Conservation (phyloP, 2,329 filamentous ascomycete species). For the Penicillium sp. region DNA sequence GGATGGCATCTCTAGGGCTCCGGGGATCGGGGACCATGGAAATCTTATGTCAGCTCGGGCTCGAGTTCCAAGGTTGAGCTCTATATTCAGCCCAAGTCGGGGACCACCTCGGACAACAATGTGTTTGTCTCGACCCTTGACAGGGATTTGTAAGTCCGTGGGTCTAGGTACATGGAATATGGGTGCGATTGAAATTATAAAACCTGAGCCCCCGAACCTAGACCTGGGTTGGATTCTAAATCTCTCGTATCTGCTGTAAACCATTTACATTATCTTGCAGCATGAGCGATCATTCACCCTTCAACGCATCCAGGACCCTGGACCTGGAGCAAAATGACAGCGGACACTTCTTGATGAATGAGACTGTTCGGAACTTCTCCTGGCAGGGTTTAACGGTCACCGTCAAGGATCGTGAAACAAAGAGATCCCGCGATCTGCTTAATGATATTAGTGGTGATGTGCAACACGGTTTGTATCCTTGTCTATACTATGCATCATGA, state of each 20-base stretch:
- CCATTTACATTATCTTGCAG: background rate
- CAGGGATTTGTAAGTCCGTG: background rate
- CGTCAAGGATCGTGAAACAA: constrained; percentile 68
- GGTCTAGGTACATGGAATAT: background rate
- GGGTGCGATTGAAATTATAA: constrained; percentile 6
- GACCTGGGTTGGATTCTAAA: background rate
- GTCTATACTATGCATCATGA: background rate
- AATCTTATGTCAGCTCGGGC: constrained; percentile 2
- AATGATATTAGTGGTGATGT: constrained; percentile 62
- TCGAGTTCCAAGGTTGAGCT: background rate
- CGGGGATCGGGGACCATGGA: too few species aligned
- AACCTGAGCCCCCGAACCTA: background rate
- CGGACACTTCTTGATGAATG: constrained; percentile 50
- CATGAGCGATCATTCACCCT: constrained; percentile 1
- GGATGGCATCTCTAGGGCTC: too few species aligned
- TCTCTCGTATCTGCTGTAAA: background rate
- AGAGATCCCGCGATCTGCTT: constrained; percentile 62
- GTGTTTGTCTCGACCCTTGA: background rate
- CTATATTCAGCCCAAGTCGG: constrained; percentile 2
- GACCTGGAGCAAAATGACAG: constrained; percentile 34
- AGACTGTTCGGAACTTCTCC: constrained; percentile 60
- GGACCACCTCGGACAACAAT: constrained; percentile 5
- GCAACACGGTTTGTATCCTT: constrained; percentile 52
- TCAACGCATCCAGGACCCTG: background rate
- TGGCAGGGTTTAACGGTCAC: constrained; percentile 68